Percentiles rank a stretch among this genome's conserved stretches.
phyloP scores from a whole-genome alignment of 495 filamentous ascomycete species.

The Recurvomyces mirabilis region DNA sequence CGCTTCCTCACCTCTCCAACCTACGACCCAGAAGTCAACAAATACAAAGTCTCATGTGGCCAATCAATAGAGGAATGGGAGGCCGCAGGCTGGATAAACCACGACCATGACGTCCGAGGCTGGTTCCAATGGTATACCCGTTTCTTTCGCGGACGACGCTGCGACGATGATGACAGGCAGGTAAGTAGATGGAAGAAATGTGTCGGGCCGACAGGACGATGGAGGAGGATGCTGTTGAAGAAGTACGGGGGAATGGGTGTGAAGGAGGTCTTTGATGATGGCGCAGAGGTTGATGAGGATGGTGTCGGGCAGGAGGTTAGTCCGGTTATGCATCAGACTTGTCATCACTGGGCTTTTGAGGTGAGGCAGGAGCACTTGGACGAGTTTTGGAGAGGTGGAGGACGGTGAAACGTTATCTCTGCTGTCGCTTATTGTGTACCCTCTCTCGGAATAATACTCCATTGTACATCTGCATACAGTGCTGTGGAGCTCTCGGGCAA shows the following conservation, averaged over 20 bases:
- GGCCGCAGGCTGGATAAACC: conserved; percentile 38
- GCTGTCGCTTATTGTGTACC: too few species aligned
- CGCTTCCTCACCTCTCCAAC: conserved; percentile 27
- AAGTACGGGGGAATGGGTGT: conserved; percentile 35
- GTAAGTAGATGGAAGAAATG: conserved; percentile 38
- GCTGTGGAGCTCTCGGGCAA: too few species aligned
- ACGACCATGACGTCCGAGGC: conserved; percentile 36
- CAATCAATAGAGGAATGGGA: conserved; percentile 44
- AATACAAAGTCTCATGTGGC: conserved; percentile 38
- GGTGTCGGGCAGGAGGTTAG: too few species aligned
- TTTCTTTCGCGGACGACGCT: conserved; percentile 37
- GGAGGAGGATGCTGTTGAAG: conserved; percentile 36
- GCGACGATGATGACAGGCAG: conserved; percentile 40
- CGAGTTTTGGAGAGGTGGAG: conserved; percentile 29
- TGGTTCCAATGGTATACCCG: conserved; percentile 45
- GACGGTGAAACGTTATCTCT: too few species aligned
- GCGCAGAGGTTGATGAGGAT: conserved; percentile 30
- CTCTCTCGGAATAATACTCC: too few species aligned
- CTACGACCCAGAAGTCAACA: conserved; percentile 37
- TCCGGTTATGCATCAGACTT: conserved; percentile 42
- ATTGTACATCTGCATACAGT: too few species aligned
- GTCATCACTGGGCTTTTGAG: conserved; percentile 41
- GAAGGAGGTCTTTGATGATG: conserved; percentile 37
- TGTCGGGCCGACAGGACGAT: conserved; percentile 37
- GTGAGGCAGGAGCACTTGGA: conserved; percentile 37